Evolutionary conservation across 257 asterid genomes (phyloP).

Genomic region (Solanum pennellii): DNA sequence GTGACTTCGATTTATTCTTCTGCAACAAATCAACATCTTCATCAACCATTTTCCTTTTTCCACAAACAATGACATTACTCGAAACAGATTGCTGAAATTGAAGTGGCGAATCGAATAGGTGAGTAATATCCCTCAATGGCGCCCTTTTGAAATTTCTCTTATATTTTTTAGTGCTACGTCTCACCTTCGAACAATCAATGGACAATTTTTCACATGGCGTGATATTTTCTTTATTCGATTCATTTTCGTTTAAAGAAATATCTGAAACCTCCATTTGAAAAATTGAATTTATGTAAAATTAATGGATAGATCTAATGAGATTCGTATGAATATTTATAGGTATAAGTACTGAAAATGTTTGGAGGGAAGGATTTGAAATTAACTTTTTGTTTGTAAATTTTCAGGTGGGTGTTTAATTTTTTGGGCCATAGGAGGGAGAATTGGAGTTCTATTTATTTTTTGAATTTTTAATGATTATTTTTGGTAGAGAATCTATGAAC

Average conservation of each 20-base stretch:
- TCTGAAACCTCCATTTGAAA: neutral
- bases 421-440: neutral
- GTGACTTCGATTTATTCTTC: slow-evolving; percentile 12
- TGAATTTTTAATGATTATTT: neutral
- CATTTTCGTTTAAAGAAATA: neutral
- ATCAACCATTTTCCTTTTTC: slow-evolving; percentile 18
- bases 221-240: slow-evolving; percentile 37
- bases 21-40: neutral
- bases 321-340: neutral
- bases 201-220: slow-evolving; percentile 7
- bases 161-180: neutral
- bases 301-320: neutral
- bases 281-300: neutral
- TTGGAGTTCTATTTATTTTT: neutral
- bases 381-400: neutral
- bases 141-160: slow-evolving; percentile 9
- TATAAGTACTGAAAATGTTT: neutral
- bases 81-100: neutral
- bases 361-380: slow-evolving; percentile 13
- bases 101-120: neutral
- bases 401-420: neutral
- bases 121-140: slow-evolving; percentile 43
- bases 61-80: neutral
- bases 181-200: neutral
- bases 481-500: neutral